Conservation (phyloP, 2,329 filamentous ascomycete species). For the Cryphonectria japonica region DNA sequence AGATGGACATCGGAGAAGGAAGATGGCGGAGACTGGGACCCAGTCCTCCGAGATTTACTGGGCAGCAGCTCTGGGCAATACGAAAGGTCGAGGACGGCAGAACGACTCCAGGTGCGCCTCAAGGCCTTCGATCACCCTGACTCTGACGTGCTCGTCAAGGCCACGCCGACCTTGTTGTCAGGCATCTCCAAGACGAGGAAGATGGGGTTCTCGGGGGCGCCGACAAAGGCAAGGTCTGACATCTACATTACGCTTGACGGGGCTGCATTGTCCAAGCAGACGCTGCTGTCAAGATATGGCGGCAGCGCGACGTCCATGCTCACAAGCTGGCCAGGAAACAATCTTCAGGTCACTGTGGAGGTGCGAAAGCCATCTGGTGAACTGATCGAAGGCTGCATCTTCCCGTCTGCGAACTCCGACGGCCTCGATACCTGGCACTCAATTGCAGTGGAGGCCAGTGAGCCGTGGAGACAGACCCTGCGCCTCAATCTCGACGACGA, state of each 20-base stretch:
- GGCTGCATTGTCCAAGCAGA: slow-evolving; percentile 77
- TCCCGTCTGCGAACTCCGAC: slow-evolving; percentile 78
- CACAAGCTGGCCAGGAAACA: slow-evolving; percentile 65
- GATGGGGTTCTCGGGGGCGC: slow-evolving; percentile 92
- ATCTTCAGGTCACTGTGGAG: slow-evolving; percentile 87
- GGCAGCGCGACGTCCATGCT: slow-evolving; percentile 78
- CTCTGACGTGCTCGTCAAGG: slow-evolving; percentile 78
- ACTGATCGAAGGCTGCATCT: slow-evolving; percentile 86
- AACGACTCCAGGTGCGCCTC: slow-evolving; percentile 78
- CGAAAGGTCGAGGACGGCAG: slow-evolving; percentile 71
- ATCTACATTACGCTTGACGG: slow-evolving; percentile 89
- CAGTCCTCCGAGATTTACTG: slow-evolving; percentile 73
- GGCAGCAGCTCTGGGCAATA: slow-evolving; percentile 75
- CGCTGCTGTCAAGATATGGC: slow-evolving; percentile 65
- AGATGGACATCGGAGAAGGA: slow-evolving; percentile 59
- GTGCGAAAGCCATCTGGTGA: slow-evolving; percentile 79
- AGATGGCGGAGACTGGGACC: slow-evolving; percentile 70
- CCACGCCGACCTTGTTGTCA: slow-evolving; percentile 85
- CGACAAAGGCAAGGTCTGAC: slow-evolving; percentile 85
- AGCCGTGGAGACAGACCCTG: slow-evolving; percentile 87
- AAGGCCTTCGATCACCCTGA: slow-evolving; percentile 78
- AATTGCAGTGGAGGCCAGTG: slow-evolving; percentile 75
- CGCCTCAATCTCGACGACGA: slow-evolving; percentile 77
- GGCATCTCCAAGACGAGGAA: slow-evolving; percentile 80
- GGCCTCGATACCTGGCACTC: slow-evolving; percentile 88